Base-by-base conservation (phyloP, 208 protist genomes). In the Leishmania major region DNA sequence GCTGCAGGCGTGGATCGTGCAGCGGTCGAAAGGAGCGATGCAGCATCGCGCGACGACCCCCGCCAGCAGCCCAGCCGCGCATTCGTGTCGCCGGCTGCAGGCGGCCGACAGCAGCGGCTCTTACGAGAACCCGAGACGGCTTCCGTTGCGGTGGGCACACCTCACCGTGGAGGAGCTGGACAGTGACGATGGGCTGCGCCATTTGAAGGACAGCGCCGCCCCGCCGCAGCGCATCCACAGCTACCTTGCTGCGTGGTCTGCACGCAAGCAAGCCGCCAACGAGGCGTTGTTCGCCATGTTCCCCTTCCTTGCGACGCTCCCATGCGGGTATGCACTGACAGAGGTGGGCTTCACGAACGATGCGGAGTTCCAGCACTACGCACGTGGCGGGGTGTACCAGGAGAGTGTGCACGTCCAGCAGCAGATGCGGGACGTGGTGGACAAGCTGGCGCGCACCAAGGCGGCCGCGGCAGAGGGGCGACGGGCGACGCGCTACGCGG, bases 101-200 rank as follows among this genome's bases (percentile, higher is more conserved):
- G 55, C 66, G 60, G 74, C 51, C 0, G 77, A 35, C 40, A 82
- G 55, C 31, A 19, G 55, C 60, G 81, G 75, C 78, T 31, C 69
- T 8, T 72, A 64, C 35, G 59, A 88, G 74, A 96, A 96, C 82
- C 92, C 92, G 2, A 84, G 89, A n/a, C 47, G 74, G 28, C 81
- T 96, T 28, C 92, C 92, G 17, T 79, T 93, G 74, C 89, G 87
- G 28, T 96, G 92, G 92, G 88, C 89, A 28, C 86, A 87, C 66
- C 82, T 96, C n/a, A 87, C 84, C 43, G 53, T 79, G 17, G 84
- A 87, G 47, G 90, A 96, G 82, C 51, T 96, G 17, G 87, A 89
- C 71, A 66, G 78, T 15, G 84, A 95, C 84, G 76, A 59, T 7
- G 82, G 83, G 2, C 78, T 93, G 74, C 87, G 86, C 5, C 35